Evolutionary conservation across 106 monocot species (phyloP).

Genomic region (Ottelia alismoides): DNA sequence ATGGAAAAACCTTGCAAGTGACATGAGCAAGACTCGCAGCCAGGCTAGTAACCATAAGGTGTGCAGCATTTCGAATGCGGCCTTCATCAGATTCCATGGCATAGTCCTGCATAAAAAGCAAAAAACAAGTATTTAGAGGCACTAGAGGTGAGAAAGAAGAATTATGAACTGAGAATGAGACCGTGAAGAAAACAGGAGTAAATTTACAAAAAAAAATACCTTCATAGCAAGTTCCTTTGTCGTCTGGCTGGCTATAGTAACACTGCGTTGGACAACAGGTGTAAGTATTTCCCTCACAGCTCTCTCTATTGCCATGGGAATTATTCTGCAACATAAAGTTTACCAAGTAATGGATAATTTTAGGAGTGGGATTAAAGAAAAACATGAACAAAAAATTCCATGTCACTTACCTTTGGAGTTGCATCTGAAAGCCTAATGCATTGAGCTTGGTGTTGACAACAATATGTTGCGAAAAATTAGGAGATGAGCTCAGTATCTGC

Average conservation of each 20-base stretch:
- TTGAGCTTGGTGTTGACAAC: slow-evolving; percentile 74
- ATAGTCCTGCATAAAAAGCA: slow-evolving; percentile 48
- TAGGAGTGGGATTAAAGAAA: too few species aligned
- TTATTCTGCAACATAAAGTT: slow-evolving; percentile 30
- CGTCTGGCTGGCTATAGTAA: slow-evolving; percentile 85
- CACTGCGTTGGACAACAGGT: slow-evolving; percentile 95
- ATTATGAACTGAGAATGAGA: too few species aligned
- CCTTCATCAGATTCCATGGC: slow-evolving; percentile 81
- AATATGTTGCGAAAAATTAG: slow-evolving; percentile 51
- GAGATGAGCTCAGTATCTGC: slow-evolving; percentile 54
- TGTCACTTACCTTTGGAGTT: slow-evolving; percentile 51
- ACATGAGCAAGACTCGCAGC: slow-evolving; percentile 98
- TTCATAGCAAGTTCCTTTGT: slow-evolving; percentile 92
- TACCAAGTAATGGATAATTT: not conserved
- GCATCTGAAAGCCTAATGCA: slow-evolving; percentile 63
- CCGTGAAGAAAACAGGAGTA: not conserved
- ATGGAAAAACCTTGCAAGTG: slow-evolving; percentile 77
- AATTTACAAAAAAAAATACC: slow-evolving; percentile 24
- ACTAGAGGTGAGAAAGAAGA: too few species aligned
- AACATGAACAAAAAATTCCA: slow-evolving; percentile 2
- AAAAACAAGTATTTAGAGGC: not conserved
- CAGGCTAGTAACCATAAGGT: slow-evolving; percentile 78
- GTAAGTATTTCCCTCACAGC: slow-evolving; percentile 71
- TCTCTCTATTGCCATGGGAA: slow-evolving; percentile 71
- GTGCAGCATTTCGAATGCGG: slow-evolving; percentile 65